Conservation (phyloP, 2,329 filamentous ascomycete species). For the Microascus cirrosus region DNA sequence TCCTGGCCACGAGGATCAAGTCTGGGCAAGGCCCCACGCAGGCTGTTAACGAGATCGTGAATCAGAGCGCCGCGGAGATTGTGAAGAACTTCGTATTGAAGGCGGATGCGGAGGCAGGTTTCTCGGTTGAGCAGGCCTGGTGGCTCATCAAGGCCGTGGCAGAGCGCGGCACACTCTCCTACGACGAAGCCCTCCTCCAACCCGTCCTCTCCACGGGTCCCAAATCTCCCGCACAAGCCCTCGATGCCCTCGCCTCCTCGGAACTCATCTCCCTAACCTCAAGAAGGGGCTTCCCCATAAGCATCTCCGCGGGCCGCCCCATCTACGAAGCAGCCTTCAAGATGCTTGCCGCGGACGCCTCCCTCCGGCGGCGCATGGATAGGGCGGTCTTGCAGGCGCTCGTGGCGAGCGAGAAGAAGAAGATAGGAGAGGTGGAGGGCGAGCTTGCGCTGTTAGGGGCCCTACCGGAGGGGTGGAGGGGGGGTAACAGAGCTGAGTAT, state of each 20-base stretch:
- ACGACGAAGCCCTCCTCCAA: conserved; percentile 74
- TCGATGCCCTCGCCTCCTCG: conserved; percentile 71
- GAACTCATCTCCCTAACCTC: conserved; percentile 74
- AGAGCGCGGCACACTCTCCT: conserved; percentile 56
- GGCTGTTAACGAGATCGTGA: conserved; percentile 80
- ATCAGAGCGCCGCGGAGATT: conserved; percentile 81
- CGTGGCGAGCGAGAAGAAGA: conserved; percentile 59
- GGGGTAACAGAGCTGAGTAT: conserved; percentile 59
- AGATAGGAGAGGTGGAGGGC: conserved; percentile 66
- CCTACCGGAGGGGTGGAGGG: conserved; percentile 54
- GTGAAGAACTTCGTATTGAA: conserved; percentile 74
- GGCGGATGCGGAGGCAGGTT: conserved; percentile 23
- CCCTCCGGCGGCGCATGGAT: conserved; percentile 63
- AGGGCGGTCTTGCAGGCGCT: conserved; percentile 58
- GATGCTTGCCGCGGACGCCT: conserved; percentile 57
- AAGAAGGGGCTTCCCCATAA: conserved; percentile 63
- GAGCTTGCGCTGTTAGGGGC: conserved; percentile 64
- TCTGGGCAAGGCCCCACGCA: conserved; percentile 71
- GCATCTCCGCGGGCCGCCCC: conserved; percentile 71
- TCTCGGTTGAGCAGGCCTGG: conserved; percentile 85
- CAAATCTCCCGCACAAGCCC: conserved; percentile 42
- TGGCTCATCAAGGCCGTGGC: conserved; percentile 71
- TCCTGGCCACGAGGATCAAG: conserved; percentile 80
- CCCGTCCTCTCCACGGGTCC: conserved; percentile 58
- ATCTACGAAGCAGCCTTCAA: conserved; percentile 79